A percentile compares a stretch with the other conserved stretches of the same genome.
phyloP scores from a whole-genome alignment of 805 yeast genomes.

The Grigorovia jiainica region DNA sequence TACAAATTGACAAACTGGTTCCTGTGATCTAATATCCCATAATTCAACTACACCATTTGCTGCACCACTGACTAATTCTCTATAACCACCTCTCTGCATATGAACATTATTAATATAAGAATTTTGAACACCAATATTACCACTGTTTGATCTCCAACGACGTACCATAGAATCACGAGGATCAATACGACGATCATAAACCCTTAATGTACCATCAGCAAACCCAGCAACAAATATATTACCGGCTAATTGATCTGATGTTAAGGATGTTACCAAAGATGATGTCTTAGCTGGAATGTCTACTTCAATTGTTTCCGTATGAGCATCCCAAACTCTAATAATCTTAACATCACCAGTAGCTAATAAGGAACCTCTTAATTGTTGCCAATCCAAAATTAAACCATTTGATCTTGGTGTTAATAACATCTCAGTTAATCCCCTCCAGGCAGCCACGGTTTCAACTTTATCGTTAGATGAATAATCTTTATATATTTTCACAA shows the following conservation, averaged over 20 bases:
- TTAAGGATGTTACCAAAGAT: conserved; percentile 76
- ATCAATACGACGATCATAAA: conserved; percentile 82
- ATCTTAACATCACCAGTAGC: conserved; percentile 94
- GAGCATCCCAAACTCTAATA: conserved; percentile 93
- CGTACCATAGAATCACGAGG: conserved; percentile 78
- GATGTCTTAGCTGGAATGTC: conserved; percentile 90
- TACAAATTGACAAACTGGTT: conserved; percentile 58
- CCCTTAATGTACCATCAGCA: conserved; percentile 80
- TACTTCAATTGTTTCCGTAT: conserved; percentile 74
- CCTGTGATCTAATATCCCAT: conserved; percentile 79
- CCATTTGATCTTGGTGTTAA: conserved; percentile 78
- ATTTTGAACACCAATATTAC: conserved; percentile 28
- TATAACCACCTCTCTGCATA: conserved; percentile 92
- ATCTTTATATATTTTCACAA: conserved; percentile 75
- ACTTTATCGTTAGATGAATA: conserved; percentile 49
- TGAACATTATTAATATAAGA: conserved; percentile 66
- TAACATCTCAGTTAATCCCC: conserved; percentile 80
- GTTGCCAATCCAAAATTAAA: conserved; percentile 91
- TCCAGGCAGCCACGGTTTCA: conserved; percentile 77
- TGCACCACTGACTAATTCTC: conserved; percentile 81
- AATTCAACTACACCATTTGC: conserved; percentile 73
- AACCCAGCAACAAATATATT: conserved; percentile 85
- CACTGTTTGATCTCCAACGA: conserved; percentile 53
- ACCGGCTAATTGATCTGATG: conserved; percentile 95
- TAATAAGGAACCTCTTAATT: conserved; percentile 78